Conservation (phyloP, 2,329 filamentous ascomycete genomes). For the Fusarium fujikuroi region DNA sequence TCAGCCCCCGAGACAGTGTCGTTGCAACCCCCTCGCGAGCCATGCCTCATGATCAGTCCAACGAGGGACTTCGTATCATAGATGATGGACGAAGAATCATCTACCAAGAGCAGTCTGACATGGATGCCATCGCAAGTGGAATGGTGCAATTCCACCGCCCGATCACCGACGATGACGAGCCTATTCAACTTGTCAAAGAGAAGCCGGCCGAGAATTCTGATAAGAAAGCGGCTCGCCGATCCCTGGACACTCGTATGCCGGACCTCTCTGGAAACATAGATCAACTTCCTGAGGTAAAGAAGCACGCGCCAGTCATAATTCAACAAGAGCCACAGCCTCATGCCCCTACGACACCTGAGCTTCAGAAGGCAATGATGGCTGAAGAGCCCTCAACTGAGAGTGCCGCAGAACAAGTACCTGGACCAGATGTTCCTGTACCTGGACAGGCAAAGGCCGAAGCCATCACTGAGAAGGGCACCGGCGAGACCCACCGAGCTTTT, state of each 20-base stretch:
- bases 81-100: slow-evolving; percentile 45
- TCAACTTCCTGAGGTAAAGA: background rate
- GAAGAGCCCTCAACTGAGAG: background rate
- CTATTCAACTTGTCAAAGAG: slow-evolving; percentile 38
- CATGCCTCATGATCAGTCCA: slow-evolving; percentile 40
- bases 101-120: slow-evolving; percentile 42
- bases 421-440: background rate
- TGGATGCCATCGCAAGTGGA: slow-evolving; percentile 39
- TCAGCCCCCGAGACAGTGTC: slow-evolving; percentile 45
- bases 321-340: slow-evolving; percentile 5
- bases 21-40: slow-evolving; percentile 41
- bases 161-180: slow-evolving; percentile 38
- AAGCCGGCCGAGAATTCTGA: slow-evolving; percentile 13
- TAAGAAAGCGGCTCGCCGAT: slow-evolving; percentile 16
- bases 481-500: background rate
- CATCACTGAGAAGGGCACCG: background rate
- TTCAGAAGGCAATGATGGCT: background rate
- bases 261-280: slow-evolving; percentile 29
- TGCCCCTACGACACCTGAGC: background rate
- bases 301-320: background rate
- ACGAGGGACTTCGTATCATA: slow-evolving; percentile 43
- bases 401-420: background rate
- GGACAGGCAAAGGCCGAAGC: slow-evolving; percentile 3
- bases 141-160: slow-evolving; percentile 40
- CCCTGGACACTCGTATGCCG: slow-evolving; percentile 36